Percentiles rank a stretch among this genome's conserved stretches.
Conservation (phyloP, 1,284 basidiomycete genomes). For the Flammula alnicola region DNA sequence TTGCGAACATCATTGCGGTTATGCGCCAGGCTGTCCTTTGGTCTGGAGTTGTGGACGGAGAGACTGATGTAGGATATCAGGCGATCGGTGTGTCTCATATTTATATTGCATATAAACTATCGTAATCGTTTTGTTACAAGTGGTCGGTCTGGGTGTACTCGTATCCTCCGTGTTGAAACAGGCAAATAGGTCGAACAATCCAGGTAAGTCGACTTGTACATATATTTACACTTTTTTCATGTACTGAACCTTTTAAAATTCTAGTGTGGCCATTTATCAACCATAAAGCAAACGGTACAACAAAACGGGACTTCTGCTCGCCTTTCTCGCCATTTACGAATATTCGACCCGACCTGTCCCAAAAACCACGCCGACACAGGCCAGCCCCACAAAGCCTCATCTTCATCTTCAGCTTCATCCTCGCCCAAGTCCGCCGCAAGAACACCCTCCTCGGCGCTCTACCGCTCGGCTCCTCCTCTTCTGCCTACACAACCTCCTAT, state of each 20-base stretch:
- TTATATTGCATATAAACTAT: not conserved
- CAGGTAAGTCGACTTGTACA: conserved; percentile 47
- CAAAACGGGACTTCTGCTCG: conserved; percentile 62
- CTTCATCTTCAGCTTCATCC: conserved; percentile 9
- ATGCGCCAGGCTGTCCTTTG: conserved; percentile 61
- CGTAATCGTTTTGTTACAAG: conserved; percentile 40
- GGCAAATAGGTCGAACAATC: conserved; percentile 82
- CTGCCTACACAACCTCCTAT: conserved; percentile 77
- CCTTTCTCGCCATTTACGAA: conserved; percentile 57
- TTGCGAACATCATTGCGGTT: conserved; percentile 56
- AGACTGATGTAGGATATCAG: conserved; percentile 50
- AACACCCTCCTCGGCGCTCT: conserved; percentile 45
- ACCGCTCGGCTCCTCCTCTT: conserved; percentile 80
- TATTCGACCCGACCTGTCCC: conserved; percentile 39
- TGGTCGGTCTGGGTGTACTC: conserved; percentile 70
- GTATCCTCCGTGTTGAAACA: conserved; percentile 78
- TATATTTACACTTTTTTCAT: not conserved
- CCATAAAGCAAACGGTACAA: conserved; percentile 75
- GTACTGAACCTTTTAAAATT: conserved; percentile 5
- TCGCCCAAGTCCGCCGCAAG: conserved; percentile 10
- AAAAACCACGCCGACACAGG: conserved; percentile 10
- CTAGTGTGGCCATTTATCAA: conserved; percentile 84
- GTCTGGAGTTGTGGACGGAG: conserved; percentile 45
- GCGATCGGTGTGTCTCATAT: conserved; percentile 57
- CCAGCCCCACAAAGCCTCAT: conserved; percentile 11